Evolutionary conservation across 805 yeast species (phyloP), one percentile per base, ranked within the genome.

Genomic region (Blastobotrys attinorum): DNA sequence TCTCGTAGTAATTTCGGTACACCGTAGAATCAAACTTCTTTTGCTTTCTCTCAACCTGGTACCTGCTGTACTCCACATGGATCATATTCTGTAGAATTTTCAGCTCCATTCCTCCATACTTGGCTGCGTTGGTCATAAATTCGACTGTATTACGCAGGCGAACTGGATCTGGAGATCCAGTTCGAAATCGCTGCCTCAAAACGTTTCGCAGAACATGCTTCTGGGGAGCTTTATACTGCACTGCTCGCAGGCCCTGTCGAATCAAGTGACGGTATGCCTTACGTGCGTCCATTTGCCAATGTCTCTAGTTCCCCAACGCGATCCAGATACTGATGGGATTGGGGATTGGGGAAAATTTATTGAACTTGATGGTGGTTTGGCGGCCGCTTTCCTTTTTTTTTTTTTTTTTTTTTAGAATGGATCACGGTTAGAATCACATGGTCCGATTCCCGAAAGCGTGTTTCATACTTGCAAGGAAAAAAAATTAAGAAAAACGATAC

Each of bases 61-160:
- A 31, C 15, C 34, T 31, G 7, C 34, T 15, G 17, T 21, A 36
- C 16, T 36, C 39, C 16, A 36, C 39, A 36, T 36, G 39, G 27
- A 36, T 21, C 27, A 36, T 36, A 17, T 21, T 18, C 17, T 21
- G 21, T 29, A 36, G 15, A 4, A 36, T 8, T 15, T 18, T 8
- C 18, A 17, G 21, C 27, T 36, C 39, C 16, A 36, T 18, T 10
- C 39, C 39, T 7, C 22, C 17, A 21, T 36, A 29, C 17, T 18
- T 36, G 4, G 39, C 39, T 6, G 39, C 39, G 16, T 22, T 36
- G 7, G 13, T 18, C 5, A 36, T 15, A 18, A 36, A 18, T 29
- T 8, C 4, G 15, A 36, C 39, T 4, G 39, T 36, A 17, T 36
- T 36, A 13, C 3, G 29, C 15, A 36, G 27, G 5, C n/a, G 29